Percentiles rank a stretch among this genome's conserved stretches.
phyloP scores from a whole-genome alignment of 768 basidiomycete genomes.

The Epithele typhae region DNA sequence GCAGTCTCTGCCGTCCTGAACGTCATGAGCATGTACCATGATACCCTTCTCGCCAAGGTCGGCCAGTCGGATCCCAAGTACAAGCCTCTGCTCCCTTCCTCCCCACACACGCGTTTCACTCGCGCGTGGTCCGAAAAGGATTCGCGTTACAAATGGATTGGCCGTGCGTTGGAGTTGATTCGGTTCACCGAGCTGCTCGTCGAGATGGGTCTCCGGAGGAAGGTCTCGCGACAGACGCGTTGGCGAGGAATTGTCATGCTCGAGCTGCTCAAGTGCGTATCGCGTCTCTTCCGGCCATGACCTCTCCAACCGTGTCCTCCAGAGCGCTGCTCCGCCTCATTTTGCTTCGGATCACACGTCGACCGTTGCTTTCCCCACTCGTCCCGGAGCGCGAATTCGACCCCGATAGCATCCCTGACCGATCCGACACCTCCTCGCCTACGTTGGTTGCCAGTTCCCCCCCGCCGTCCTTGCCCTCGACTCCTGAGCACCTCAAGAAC shows the following conservation, averaged over 20 bases:
- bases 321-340: slow-evolving; percentile 75
- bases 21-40: slow-evolving; percentile 90
- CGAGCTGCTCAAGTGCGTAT: slow-evolving; percentile 78
- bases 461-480: slow-evolving; percentile 49
- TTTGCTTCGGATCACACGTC: slow-evolving; percentile 67
- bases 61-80: slow-evolving; percentile 62
- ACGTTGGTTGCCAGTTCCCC: slow-evolving; percentile 58
- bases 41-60: slow-evolving; percentile 76
- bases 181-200: slow-evolving; percentile 79
- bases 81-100: slow-evolving; percentile 70
- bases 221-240: slow-evolving; percentile 53
- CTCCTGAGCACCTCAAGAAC: slow-evolving; percentile 79
- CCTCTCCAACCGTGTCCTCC: neutral
- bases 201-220: slow-evolving; percentile 84
- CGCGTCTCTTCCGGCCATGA: too few species aligned
- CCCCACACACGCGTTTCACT: slow-evolving; percentile 85
- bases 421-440: slow-evolving; percentile 51
- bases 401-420: slow-evolving; percentile 57
- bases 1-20: slow-evolving; percentile 87
- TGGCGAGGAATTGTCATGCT: slow-evolving; percentile 78
- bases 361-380: slow-evolving; percentile 72
- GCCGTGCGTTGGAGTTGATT: slow-evolving; percentile 69
- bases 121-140: slow-evolving; percentile 78
- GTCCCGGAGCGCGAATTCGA: slow-evolving; percentile 89
- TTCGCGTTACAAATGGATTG: slow-evolving; percentile 70